These are phyloP conservation scores for Panicum virgatum DNA, from an alignment of 202 grass and related monocot genomes.

Conservation along the genomic window DNA sequence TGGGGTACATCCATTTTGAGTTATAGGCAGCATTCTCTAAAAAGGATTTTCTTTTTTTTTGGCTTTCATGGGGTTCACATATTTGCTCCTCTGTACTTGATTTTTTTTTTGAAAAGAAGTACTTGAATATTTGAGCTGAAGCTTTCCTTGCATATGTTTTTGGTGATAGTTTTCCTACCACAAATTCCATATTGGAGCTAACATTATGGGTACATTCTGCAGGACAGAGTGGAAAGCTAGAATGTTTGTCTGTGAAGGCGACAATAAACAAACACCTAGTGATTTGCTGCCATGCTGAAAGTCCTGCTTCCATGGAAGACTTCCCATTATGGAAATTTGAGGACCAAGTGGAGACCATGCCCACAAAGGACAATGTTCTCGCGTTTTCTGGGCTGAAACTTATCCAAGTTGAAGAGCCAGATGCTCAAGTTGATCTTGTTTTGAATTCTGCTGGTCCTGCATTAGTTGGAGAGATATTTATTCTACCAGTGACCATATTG, in stretches of 20 bases:
- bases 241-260: slow-evolving; percentile 78
- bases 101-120: too few relatives aligned
- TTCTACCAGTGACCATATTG: slow-evolving; percentile 61
- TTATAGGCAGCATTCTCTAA: neutral
- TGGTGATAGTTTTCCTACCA: slow-evolving; percentile 25
- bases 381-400: slow-evolving; percentile 73
- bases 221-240: slow-evolving; percentile 96
- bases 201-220: slow-evolving; percentile 44
- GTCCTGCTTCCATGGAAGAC: slow-evolving; percentile 92
- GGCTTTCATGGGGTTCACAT: neutral
- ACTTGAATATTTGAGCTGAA: slow-evolving; percentile 1
- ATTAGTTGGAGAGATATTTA: slow-evolving; percentile 88
- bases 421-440: slow-evolving; percentile 77
- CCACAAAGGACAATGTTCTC: slow-evolving; percentile 65
- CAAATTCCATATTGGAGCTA: slow-evolving; percentile 34
- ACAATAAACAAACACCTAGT: slow-evolving; percentile 76
- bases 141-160: slow-evolving; percentile 23
- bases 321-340: slow-evolving; percentile 89
- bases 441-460: slow-evolving; percentile 66
- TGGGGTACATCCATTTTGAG: neutral
- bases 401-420: slow-evolving; percentile 85
- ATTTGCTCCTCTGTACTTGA: slow-evolving; percentile 30
- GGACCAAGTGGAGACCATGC: slow-evolving; percentile 64
- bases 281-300: slow-evolving; percentile 83
- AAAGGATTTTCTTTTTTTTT: neutral